phyloP scores from a whole-genome alignment of 2,329 filamentous ascomycete genomes.

The Penicillium polonicum region DNA sequence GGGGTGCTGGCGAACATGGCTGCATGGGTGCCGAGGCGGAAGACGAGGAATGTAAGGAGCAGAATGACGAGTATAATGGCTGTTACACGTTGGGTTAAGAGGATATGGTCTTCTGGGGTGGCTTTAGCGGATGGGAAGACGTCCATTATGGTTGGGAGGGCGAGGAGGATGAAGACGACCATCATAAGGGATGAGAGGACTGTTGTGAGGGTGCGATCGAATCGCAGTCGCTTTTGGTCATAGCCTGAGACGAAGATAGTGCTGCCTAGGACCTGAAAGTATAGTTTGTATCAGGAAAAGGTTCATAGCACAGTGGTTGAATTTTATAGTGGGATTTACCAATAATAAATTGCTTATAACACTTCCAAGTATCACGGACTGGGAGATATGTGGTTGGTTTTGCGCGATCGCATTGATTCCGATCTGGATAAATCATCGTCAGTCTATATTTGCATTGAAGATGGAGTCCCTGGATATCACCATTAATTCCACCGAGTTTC shows the following conservation, averaged over 20 bases:
- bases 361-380: conserved; percentile 80
- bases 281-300: not conserved
- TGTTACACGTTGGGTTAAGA: conserved; percentile 11
- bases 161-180: conserved; percentile 19
- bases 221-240: conserved; percentile 17
- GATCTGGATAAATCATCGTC: not conserved
- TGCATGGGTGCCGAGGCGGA: conserved; percentile 18
- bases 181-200: conserved; percentile 24
- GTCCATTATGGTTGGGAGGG: conserved; percentile 19
- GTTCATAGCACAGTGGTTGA: not conserved
- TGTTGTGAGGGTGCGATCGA: conserved; percentile 21
- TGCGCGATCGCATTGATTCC: conserved; percentile 69
- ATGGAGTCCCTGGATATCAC: conserved; percentile 49
- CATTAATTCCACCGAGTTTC: conserved; percentile 79
- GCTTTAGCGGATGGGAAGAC: conserved; percentile 16
- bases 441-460: not conserved
- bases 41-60: conserved; percentile 13
- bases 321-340: conserved; percentile 43
- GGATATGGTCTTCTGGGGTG: conserved; percentile 8
- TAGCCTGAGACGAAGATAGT: conserved; percentile 17
- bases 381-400: conserved; percentile 71
- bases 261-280: conserved; percentile 15
- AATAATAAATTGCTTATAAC: conserved; percentile 81
- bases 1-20: conserved; percentile 17
- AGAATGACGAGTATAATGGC: conserved; percentile 13